Base-by-base conservation (phyloP, 1,284 basidiomycete species). In the Kwoniella shivajii region DNA sequence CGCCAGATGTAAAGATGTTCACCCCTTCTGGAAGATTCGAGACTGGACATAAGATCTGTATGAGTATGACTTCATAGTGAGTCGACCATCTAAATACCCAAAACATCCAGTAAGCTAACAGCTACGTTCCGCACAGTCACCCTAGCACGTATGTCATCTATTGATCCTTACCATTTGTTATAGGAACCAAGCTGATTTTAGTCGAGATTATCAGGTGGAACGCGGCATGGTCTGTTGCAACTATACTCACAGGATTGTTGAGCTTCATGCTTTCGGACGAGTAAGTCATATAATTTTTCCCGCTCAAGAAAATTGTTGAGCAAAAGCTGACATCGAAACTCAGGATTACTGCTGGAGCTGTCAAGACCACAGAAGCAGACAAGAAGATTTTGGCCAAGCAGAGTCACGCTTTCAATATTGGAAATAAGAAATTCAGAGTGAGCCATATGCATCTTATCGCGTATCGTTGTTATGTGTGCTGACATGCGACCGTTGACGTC, bases 211-310 rank as follows among this genome's bases (percentile, higher is more conserved):
- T 33, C 56, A 73, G 71, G 20, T 78, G 77, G 77, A 78, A 78
- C 54, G 77, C 77, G 6, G 76, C 76, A 6, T 78, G 73, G 73
- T 74, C 72, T 11, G 76, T 76, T 26, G 68, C 74, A 37, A 71
- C 64, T 66, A 94, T 92, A 78, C 83, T 96, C 63, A 95, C 92
- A n/a, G 93, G 93, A 30, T 82, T 97, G 22, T 81, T 96, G 41
- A 93, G 90, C 6, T 97, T 97, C 80, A 96, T 96, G 94, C 84
- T 94, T 52, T 88, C 90, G 2, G 92, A 97, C 68, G 93, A 97
- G 80, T 78, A 46, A 59, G 73, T 61, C 3, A 5, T 5, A 11
- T 26, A 41, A 11, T 7, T 42, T 26, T 10, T 41, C 41, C 50
- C 50, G 30, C 31, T 46, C n/a, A 3, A 14, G n/a, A 9, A 5